phyloP scores from a whole-genome alignment of 345 rosid species.

The Corchorus capsularis region DNA sequence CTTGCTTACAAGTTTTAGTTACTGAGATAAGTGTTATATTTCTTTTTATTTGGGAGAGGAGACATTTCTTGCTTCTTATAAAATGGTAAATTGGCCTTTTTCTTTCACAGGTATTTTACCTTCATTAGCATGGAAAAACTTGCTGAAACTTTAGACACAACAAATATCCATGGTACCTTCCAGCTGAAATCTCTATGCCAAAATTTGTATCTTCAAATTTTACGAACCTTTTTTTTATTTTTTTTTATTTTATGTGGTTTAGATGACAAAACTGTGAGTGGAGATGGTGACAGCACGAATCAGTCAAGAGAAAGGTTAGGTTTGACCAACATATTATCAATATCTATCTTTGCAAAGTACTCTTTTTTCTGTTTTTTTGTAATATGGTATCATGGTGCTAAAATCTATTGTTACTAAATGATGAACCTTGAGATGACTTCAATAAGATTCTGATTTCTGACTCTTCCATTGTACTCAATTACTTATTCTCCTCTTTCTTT shows the following conservation, averaged over 20 bases:
- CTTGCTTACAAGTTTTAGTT: not conserved
- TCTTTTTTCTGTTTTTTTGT: not conserved
- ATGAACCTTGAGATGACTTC: conserved; percentile 25
- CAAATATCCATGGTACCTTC: conserved; percentile 42
- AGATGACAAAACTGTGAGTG: conserved; percentile 4
- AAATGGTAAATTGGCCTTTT: not conserved
- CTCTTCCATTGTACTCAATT: not conserved
- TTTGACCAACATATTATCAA: not conserved
- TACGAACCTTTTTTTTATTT: not conserved
- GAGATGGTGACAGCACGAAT: not conserved
- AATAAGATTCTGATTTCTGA: conserved; percentile 15
- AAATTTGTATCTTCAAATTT: not conserved
- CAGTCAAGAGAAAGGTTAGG: conserved; percentile 15
- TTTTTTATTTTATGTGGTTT: not conserved
- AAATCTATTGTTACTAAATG: not conserved
- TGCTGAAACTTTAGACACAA: conserved; percentile 49
- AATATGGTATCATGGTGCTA: not conserved
- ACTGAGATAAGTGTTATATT: not conserved
- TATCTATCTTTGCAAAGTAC: not conserved
- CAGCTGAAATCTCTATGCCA: not conserved
- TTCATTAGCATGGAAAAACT: conserved; percentile 76
- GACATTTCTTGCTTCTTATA: not conserved
- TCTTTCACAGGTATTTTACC: conserved; percentile 62
- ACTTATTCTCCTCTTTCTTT: not conserved
- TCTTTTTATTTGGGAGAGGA: not conserved